Conservation (phyloP, 2,329 filamentous ascomycete species). For the Pseudocercospora crystallina region DNA sequence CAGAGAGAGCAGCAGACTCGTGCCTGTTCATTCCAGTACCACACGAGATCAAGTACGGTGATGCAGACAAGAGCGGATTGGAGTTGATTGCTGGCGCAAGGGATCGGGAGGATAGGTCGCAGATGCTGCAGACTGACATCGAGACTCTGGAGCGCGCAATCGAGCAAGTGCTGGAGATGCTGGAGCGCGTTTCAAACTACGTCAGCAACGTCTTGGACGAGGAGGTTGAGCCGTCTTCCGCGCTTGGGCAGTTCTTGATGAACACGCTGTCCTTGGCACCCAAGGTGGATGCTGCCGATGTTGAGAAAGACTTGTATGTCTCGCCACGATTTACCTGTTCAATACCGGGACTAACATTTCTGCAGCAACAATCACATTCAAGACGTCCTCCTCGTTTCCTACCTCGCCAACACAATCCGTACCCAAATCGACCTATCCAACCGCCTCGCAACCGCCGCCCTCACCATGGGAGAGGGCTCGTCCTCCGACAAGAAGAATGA, state of each 20-base stretch:
- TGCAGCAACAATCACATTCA: conserved; percentile 95
- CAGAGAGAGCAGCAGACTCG: conserved; percentile 91
- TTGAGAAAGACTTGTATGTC: conserved; percentile 87
- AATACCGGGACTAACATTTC: background rate
- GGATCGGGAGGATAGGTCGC: conserved; percentile 71
- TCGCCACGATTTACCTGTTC: background rate
- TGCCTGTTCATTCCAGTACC: conserved; percentile 97
- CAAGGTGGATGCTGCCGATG: conserved; percentile 86
- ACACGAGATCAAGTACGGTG: conserved; percentile 87
- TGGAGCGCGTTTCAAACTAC: conserved; percentile 89
- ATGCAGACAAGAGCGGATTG: conserved; percentile 72
- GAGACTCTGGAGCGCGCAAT: conserved; percentile 83
- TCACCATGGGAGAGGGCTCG: conserved; percentile 45
- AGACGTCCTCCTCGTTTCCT: conserved; percentile 96
- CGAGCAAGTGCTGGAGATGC: conserved; percentile 82
- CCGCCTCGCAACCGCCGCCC: conserved; percentile 70
- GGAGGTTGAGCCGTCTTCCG: conserved; percentile 83
- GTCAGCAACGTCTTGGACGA: conserved; percentile 93
- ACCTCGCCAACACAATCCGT: conserved; percentile 96
- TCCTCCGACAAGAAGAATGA: conserved; percentile 25
- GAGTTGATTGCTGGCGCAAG: conserved; percentile 82
- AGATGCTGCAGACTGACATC: conserved; percentile 79
- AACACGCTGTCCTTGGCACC: conserved; percentile 89
- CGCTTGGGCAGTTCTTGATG: conserved; percentile 91
- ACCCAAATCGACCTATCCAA: conserved; percentile 98